phyloP scores from a whole-genome alignment of 1,284 basidiomycete genomes.

The Puccinia coronata region DNA sequence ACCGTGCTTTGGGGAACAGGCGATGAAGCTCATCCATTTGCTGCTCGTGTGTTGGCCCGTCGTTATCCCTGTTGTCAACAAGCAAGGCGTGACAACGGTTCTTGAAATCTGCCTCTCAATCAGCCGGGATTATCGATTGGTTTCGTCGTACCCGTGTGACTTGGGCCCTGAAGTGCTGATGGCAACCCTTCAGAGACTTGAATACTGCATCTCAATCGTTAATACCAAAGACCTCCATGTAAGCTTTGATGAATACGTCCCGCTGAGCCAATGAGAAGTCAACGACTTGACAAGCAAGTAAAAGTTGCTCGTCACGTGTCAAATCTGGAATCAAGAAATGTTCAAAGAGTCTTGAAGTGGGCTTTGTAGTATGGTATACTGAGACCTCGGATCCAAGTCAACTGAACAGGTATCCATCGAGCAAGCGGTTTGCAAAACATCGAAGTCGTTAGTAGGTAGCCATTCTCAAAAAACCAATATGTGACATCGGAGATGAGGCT shows the following conservation, averaged over 20 bases:
- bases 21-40: constrained; percentile 1
- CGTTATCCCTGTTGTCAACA: neutral
- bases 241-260: neutral
- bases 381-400: neutral
- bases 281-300: neutral
- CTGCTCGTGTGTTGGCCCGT: neutral
- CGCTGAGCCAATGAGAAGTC: neutral
- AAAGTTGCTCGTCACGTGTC: neutral
- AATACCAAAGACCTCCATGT: neutral
- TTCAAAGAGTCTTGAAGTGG: neutral
- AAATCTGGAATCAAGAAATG: neutral
- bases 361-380: neutral
- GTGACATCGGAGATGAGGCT: too few species aligned
- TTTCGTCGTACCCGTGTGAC: neutral
- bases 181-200: neutral
- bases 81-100: neutral
- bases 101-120: too few species aligned
- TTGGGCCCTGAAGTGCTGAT: neutral
- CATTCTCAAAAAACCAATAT: too few species aligned
- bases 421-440: neutral
- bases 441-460: neutral
- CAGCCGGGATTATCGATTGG: too few species aligned
- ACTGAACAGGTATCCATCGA: neutral
- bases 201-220: neutral
- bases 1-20: neutral